Base-by-base conservation (phyloP, 2,329 filamentous ascomycete species). In the Ophiostoma ips region DNA sequence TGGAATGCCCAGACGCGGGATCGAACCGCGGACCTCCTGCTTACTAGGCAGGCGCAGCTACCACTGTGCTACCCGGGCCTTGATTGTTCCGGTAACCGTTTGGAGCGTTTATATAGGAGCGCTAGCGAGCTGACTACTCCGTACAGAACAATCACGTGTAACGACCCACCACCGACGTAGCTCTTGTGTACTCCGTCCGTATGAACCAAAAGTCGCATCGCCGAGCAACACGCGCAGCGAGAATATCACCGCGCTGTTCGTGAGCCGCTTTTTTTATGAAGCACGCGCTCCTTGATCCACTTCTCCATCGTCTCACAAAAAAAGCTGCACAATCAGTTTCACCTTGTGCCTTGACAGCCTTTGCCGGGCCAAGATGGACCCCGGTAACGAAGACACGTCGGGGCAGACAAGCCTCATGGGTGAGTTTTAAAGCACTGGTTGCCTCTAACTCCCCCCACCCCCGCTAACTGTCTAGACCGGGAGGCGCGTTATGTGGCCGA, bases 401-500 rank as follows among this genome's bases (percentile, higher is more conserved):
- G 24, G 24, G 15, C 40, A 43, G 24, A 43, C 40, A 2, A 43
- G 24, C 24, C 24, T 43, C 10, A 18, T 43, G 40, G 40, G 40
- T 43, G 24, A 16, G 40, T 28, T 28, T 19, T 9, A 9, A 1
- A 21, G 37, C 12, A 40, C 18, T 24, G 13, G 12, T 7, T 28
- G 3, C 7, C 15, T 19, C 13, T 30, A 2, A 31, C 16, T 28
- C 24, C 24, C 24, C 8, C 5, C 24, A 28, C 24, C 24, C 5
- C 24, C 24, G 1, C 40, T 43, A 18, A 43, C 15, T 28, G 15
- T 16, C 24, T 53, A 9, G 55, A 75, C 51, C 67, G 68, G 33
- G 65, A 73, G 53, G 62, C 71, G 34, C 63, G 63, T 48, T 62
- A 64, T 38, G 64, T 73, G 16, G 71, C 71, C 41, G 63, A 64